Base-by-base conservation (phyloP, 257 asterid genomes). In the Buddleja alternifolia region DNA sequence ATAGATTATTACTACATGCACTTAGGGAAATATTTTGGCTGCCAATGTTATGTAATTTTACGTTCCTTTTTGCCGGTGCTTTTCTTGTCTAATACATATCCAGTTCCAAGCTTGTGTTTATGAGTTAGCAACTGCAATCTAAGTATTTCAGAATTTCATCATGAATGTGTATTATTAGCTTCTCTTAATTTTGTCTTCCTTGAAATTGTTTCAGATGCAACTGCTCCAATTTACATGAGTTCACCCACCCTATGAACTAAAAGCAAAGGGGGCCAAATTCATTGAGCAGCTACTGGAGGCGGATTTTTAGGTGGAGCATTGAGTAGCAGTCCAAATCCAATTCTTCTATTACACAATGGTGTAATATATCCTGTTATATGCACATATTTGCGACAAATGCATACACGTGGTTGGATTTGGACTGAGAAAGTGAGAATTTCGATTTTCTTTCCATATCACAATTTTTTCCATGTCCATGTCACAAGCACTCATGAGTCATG, bases 201-300 rank as follows among this genome's bases (percentile, higher is more conserved):
- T 23, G 20, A 56, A 21, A 11, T 76, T 60, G 21, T 66, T 51
- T 54, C 74, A 76, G 81, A 66, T 76, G 60, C 71, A 66, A 34
- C 5, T 3, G 3, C 70, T 46, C 73, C 51, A 14, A 34, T 59
- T 15, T 59, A 32, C 46, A 24, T 37, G 57, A 32, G 48, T 58
- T 32, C 74, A 69, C 47, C 66, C 37, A 12, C 47, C 60, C 25
- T 12, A 10, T 40, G 44, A 62, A 11, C n/a, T 9, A 25, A 8
- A 46, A 17, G 51, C 37, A 66, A 25, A 19, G 41, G 37, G 10
- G 25, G 32, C 41, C 15, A 54, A 15, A 37, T 48, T 64, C 46
- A 20, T 63, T 8, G 39, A 67, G 67, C 58, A 17, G 40, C 58
- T 55, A 25, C 36, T 37, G 34, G 50, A 44, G 21, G 67, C 68